Evolutionary conservation across 2,329 filamentous ascomycete genomes (phyloP).

Genomic region (Tolypocladium endophyticum): DNA sequence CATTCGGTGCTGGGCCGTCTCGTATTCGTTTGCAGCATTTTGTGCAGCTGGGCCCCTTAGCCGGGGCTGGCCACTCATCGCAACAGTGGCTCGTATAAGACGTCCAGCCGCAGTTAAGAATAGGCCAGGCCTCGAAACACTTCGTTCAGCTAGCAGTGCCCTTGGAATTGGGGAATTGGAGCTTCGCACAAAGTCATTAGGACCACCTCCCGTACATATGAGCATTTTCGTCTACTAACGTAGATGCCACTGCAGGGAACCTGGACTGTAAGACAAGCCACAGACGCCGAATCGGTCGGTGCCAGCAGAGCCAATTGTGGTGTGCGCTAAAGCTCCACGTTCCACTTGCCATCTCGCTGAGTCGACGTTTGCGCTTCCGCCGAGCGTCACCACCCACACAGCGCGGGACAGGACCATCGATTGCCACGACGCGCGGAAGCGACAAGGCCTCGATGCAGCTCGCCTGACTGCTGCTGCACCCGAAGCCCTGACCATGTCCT

Average conservation of each 20-base stretch:
- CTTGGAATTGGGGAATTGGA: neutral
- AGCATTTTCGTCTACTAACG: no score
- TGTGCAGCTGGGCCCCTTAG: neutral
- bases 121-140: neutral
- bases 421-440: neutral
- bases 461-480: neutral
- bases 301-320: neutral
- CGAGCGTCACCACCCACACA: neutral
- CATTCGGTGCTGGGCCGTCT: neutral
- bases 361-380: neutral
- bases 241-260: no score
- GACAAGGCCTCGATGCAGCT: neutral
- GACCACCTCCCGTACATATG: neutral
- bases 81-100: neutral
- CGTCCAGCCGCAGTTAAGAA: neutral
- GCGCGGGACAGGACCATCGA: neutral
- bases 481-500: slow-evolving; percentile 25
- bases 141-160: neutral
- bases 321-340: neutral
- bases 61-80: neutral
- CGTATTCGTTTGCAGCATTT: neutral
- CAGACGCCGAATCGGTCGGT: neutral
- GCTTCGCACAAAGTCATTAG: neutral
- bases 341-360: neutral
- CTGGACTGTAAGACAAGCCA: neutral